phyloP scores from a whole-genome alignment of 1,284 basidiomycete species.

The Heliocybe sulcata region DNA sequence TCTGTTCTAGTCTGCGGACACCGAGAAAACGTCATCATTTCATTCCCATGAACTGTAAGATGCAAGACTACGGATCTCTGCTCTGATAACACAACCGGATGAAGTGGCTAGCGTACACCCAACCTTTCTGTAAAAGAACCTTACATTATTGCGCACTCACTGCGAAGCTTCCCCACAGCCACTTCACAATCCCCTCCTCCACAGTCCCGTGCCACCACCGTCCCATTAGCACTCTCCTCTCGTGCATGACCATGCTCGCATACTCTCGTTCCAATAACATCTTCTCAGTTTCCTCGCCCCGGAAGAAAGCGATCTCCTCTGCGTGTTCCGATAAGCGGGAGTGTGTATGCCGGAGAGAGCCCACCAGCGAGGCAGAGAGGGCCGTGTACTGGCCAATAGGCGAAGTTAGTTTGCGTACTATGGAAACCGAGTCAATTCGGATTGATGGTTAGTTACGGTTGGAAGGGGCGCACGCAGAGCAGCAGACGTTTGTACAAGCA shows the following conservation, averaged over 20 bases:
- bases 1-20: no score
- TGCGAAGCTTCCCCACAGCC: constrained; percentile 95
- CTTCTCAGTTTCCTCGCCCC: constrained; percentile 90
- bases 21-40: no score
- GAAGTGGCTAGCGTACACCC: no score
- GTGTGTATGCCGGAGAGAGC: constrained; percentile 86
- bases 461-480: constrained; percentile 66
- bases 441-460: no score
- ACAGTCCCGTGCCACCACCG: constrained; percentile 89
- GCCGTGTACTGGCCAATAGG: constrained; percentile 91
- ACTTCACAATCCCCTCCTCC: constrained; percentile 96
- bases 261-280: constrained; percentile 90
- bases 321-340: constrained; percentile 91
- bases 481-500: constrained; percentile 81
- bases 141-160: no score
- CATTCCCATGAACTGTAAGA: no score
- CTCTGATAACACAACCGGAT: no score
- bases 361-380: constrained; percentile 77
- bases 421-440: constrained; percentile 1
- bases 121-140: no score
- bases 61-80: no score
- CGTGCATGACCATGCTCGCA: constrained; percentile 83
- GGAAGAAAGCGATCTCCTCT: constrained; percentile 93
- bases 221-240: constrained; percentile 76
- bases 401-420: constrained; percentile 86